phyloP scores from a whole-genome alignment of 169 alveolate species.

The Eimeria praecox region DNA sequence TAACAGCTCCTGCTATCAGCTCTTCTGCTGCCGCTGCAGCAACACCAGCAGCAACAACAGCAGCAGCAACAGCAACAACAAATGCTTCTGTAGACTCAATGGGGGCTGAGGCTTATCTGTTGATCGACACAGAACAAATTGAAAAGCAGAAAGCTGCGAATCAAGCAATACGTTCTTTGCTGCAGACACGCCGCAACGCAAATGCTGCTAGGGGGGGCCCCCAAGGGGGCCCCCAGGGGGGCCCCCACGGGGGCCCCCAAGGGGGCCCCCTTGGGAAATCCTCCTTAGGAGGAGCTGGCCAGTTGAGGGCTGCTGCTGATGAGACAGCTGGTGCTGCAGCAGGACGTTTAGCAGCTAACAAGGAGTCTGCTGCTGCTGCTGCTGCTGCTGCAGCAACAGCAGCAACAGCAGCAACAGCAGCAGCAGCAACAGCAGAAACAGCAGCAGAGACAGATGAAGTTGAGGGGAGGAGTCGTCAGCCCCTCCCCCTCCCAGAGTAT shows the following conservation, averaged over 20 bases:
- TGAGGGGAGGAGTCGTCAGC: constrained; percentile 3
- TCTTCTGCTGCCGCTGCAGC: neutral
- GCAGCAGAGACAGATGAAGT: neutral
- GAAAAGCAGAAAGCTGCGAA: constrained; percentile 9
- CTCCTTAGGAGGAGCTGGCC: neutral
- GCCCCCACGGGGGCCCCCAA: neutral
- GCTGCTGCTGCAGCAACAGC: neutral
- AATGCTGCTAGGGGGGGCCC: neutral
- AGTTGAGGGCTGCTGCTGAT: neutral
- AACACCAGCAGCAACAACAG: neutral
- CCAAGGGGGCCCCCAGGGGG: neutral
- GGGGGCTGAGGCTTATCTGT: constrained; percentile 35
- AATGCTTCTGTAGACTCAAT: neutral
- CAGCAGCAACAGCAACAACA: neutral
- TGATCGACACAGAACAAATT: neutral
- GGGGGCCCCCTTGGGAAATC: neutral
- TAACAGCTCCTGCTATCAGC: neutral
- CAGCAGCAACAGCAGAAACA: neutral
- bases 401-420: neutral
- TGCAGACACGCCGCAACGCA: neutral
- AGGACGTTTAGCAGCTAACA: neutral
- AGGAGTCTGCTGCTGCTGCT: neutral
- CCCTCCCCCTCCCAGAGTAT: constrained; percentile 27
- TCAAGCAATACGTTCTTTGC: neutral
- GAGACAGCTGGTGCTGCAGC: constrained; percentile 30